phyloP scores from a whole-genome alignment of 2,329 filamentous ascomycete genomes.

The Claviceps maximensis region DNA sequence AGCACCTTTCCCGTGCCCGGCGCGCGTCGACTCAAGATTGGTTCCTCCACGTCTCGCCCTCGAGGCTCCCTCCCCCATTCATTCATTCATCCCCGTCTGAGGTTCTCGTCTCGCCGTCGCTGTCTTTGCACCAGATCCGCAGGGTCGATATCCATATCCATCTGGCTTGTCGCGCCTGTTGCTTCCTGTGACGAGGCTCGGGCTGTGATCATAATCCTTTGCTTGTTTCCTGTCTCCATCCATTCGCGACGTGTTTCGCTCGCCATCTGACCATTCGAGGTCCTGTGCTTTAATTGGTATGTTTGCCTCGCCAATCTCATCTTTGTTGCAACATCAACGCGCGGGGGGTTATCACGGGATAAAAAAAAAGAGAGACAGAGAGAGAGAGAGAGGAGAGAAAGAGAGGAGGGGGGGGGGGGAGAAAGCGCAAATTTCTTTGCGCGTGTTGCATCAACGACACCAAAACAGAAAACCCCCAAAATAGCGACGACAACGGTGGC shows the following conservation, averaged over 20 bases:
- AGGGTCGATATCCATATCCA: constrained; percentile 5
- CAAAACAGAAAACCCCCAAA: no score
- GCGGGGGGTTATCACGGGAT: background rate
- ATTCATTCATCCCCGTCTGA: constrained; percentile 1
- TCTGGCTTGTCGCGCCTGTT: constrained; percentile 3
- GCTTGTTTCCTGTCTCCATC: background rate
- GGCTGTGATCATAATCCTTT: constrained; percentile 1
- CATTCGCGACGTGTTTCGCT: background rate
- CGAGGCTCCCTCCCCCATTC: constrained; percentile 3
- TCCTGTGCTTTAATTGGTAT: background rate
- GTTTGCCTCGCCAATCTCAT: background rate
- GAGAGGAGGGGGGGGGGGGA: no score
- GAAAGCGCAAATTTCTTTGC: background rate
- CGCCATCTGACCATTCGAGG: background rate
- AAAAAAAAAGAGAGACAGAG: background rate
- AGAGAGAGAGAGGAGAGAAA: background rate
- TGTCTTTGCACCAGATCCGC: constrained; percentile 7
- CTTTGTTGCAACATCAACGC: background rate
- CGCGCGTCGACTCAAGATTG: background rate
- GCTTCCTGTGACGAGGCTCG: constrained; percentile 2
- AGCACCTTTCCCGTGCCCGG: background rate
- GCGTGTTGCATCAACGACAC: background rate
- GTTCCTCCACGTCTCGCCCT: background rate
- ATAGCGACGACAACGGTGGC: background rate
- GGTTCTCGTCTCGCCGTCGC: constrained; percentile 4